phyloP scores from a whole-genome alignment of 2,329 filamentous ascomycete species.

The Dryadomyces quercivorus region DNA sequence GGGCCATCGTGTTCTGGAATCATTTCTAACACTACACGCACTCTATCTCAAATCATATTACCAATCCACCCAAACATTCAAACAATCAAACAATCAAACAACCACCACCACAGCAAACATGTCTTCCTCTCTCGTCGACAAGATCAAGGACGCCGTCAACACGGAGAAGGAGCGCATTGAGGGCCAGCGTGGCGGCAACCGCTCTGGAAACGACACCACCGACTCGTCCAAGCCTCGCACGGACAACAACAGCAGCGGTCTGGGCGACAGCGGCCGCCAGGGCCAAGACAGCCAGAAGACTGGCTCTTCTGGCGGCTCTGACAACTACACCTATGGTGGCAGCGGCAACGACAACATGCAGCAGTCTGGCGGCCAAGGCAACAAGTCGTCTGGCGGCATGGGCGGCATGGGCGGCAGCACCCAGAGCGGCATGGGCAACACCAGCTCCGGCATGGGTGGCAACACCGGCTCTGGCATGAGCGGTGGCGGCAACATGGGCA shows the following conservation, averaged over 20 bases:
- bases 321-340: constrained; percentile 2
- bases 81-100: neutral
- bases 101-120: constrained; percentile 22
- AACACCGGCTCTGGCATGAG: too few species aligned
- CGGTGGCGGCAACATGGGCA: neutral
- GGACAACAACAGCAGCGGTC: neutral
- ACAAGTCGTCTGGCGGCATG: neutral
- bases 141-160: constrained; percentile 44
- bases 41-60: neutral
- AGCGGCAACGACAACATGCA: neutral
- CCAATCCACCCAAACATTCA: neutral
- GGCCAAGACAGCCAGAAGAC: neutral
- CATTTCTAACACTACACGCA: neutral
- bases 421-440: neutral
- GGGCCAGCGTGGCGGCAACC: neutral
- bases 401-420: neutral
- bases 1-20: neutral
- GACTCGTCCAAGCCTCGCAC: neutral
- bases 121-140: constrained; percentile 44
- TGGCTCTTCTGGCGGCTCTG: neutral
- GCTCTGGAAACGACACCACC: neutral
- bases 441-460: neutral
- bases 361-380: neutral
- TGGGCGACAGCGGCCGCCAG: neutral
- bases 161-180: constrained; percentile 14